These are phyloP conservation scores for Populus simonii DNA, from an alignment of 345 rosid genomes.

Conservation along the genomic window DNA sequence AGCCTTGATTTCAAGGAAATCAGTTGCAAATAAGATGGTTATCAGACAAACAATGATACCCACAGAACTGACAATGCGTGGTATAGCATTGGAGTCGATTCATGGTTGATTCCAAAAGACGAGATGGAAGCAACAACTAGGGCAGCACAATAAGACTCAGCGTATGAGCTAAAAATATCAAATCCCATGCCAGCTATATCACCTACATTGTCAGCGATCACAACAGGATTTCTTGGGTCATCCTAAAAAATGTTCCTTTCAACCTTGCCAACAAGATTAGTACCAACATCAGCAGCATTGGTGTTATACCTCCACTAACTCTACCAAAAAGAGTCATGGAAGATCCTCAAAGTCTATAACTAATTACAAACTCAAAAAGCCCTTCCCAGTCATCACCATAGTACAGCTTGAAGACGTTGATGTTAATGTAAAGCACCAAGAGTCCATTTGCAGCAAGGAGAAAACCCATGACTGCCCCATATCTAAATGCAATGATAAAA, in stretches of 20 bases:
- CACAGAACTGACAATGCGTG: constrained; percentile 61
- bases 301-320: constrained; percentile 85
- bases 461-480: constrained; percentile 79
- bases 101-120: constrained; percentile 65
- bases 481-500: constrained; percentile 66
- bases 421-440: constrained; percentile 58
- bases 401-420: constrained; percentile 65
- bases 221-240: constrained; percentile 79
- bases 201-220: constrained; percentile 77
- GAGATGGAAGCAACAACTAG: constrained; percentile 75
- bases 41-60: constrained; percentile 67
- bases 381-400: constrained; percentile 79
- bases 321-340: constrained; percentile 83
- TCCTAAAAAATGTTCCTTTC: constrained; percentile 79
- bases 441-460: constrained; percentile 79
- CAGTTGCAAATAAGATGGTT: constrained; percentile 72
- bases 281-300: constrained; percentile 85
- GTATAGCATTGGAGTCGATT: constrained; percentile 64
- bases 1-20: constrained; percentile 65
- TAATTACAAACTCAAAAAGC: constrained; percentile 75
- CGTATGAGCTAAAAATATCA: constrained; percentile 69
- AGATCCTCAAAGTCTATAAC: constrained; percentile 81
- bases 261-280: constrained; percentile 78
- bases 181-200: constrained; percentile 85
- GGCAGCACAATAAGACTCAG: constrained; percentile 71